Percentiles rank a stretch among this genome's conserved stretches.
These are phyloP conservation scores for Hypoxylon lenormandii DNA, from an alignment of 495 filamentous ascomycete species.

Conservation along the genomic window DNA sequence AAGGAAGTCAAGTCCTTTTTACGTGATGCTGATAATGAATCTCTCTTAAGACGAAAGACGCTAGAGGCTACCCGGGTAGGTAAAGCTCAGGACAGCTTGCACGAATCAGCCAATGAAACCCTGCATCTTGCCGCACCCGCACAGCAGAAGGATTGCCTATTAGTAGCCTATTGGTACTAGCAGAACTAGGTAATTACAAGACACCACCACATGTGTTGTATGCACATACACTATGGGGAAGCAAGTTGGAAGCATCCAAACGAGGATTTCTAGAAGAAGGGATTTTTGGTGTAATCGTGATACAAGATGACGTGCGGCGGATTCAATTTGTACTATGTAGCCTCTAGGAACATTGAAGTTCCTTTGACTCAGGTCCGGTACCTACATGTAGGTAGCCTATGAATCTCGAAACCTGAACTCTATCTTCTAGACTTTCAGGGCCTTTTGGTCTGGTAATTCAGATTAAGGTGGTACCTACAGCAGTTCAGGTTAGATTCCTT, in stretches of 20 bases:
- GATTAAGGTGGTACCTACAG: constrained; percentile 24
- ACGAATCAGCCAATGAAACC: constrained; percentile 35
- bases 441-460: constrained; percentile 12
- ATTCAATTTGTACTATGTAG: constrained; percentile 18
- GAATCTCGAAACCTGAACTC: background rate
- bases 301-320: constrained; percentile 41
- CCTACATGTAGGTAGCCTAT: background rate
- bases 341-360: too few species aligned
- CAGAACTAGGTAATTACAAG: constrained; percentile 3
- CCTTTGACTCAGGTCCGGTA: background rate
- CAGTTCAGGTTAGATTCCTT: constrained; percentile 9
- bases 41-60: background rate
- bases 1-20: too few species aligned
- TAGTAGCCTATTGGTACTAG: constrained; percentile 1
- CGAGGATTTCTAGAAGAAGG: constrained; percentile 22
- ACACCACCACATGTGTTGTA: constrained; percentile 3
- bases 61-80: background rate
- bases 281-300: constrained; percentile 22
- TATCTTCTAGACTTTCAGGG: constrained; percentile 21
- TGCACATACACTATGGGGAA: background rate
- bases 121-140: constrained; percentile 14
- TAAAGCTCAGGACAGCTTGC: constrained; percentile 18
- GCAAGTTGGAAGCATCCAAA: constrained; percentile 5
- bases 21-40: too few species aligned
- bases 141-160: constrained; percentile 22